Evolutionary conservation across 495 filamentous ascomycete species (phyloP), one percentile per base, ranked within the genome.

Genomic region (Tuber aestivum): DNA sequence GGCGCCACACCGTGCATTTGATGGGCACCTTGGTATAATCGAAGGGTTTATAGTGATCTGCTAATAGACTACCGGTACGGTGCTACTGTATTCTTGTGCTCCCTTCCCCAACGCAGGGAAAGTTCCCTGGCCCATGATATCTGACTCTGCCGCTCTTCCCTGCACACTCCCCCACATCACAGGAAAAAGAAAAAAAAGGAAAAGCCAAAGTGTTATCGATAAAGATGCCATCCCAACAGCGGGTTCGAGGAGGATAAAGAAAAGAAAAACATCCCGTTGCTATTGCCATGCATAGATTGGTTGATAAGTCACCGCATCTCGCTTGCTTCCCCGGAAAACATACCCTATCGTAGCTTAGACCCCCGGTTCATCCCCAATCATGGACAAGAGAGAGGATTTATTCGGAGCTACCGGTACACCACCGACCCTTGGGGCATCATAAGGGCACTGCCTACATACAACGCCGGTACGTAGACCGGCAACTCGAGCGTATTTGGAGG

Each of bases 321-420:
- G 56, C 56, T 65, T 65, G 56, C 56, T 65, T 65, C 56, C 56
- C 56, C 56, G 56, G 56, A 35, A 65, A 65, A 20, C 56, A 65
- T 65, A 65, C 32, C 56, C 56, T 65, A 65, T 65, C 27, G 56
- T 32, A 65, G 56, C 27, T 65, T 65, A 35, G 56, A 35, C 56
- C 16, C 14, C 56, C 16, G 56, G 12, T 20, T 20, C 27, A 65
- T 16, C 27, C 27, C 56, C 56, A 65, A 65, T 65, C 56, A 35
- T 14, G 56, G 35, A 65, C 56, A 65, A 65, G 56, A 65, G 27
- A 32, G 56, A 65, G 27, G 56, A 16, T 18, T 32, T 35, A n/a
- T 35, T 65, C 56, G 27, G 27, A 65, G 56, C 56, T 35, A 18
- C 56, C 14, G 3, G 14, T 65, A 35, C 56, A 35, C 14, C 27